Conservation (phyloP, 441 rosid species). For the Adansonia rubrostipa region DNA sequence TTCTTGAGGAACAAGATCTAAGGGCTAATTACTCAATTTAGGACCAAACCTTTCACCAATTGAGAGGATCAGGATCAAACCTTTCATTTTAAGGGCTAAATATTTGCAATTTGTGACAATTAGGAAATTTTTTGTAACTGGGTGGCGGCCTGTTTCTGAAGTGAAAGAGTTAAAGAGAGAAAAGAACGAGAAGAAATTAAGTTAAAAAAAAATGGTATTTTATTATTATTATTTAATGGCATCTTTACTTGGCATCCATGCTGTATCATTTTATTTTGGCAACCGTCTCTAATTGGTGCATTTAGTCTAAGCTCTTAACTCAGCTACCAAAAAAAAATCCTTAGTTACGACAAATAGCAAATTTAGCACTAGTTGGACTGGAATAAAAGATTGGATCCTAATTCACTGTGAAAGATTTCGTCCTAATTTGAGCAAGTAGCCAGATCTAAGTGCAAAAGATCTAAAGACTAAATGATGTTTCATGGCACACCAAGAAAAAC, state of each 20-base stretch:
- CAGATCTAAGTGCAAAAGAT: background rate
- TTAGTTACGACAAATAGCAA: background rate
- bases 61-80: background rate
- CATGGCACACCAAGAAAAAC: background rate
- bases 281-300: background rate
- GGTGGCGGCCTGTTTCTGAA: background rate
- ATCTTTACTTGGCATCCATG: too few species aligned
- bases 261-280: background rate
- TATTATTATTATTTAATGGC: background rate
- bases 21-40: background rate
- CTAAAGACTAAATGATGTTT: background rate
- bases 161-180: background rate
- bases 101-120: background rate
- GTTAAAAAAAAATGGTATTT: background rate
- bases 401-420: background rate
- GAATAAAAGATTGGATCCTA: background rate
- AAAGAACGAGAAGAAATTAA: background rate
- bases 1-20: constrained; percentile 7
- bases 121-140: background rate
- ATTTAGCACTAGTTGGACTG: background rate
- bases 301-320: background rate
- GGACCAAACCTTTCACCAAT: background rate
- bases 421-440: background rate
- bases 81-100: background rate
- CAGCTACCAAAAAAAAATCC: background rate